Percentiles rank a stretch among this genome's conserved stretches.
phyloP scores from a whole-genome alignment of 768 basidiomycete species.

The Royoungia palumana region DNA sequence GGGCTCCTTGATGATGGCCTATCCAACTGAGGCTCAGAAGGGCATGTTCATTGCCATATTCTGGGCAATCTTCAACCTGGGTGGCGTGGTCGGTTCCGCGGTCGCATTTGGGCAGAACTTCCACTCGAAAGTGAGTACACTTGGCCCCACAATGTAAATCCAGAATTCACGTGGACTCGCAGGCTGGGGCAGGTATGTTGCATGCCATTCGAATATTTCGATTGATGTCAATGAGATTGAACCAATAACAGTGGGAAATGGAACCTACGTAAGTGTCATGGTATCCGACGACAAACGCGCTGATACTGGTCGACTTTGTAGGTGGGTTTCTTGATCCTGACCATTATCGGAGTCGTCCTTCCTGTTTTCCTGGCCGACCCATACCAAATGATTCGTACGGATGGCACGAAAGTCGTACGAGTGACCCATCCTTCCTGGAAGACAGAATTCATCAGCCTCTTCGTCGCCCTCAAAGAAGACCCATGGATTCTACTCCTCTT shows the following conservation, averaged over 20 bases:
- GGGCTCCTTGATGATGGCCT: constrained; percentile 53
- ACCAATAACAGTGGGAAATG: constrained; percentile 66
- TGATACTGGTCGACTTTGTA: constrained; percentile 27
- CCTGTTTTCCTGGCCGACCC: constrained; percentile 71
- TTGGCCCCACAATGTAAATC: background rate
- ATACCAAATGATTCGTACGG: constrained; percentile 67
- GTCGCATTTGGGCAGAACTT: constrained; percentile 74
- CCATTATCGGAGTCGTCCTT: constrained; percentile 60
- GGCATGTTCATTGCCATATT: constrained; percentile 50
- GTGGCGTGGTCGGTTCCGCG: constrained; percentile 73
- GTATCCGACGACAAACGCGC: background rate
- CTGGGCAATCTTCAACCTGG: constrained; percentile 76
- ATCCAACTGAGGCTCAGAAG: constrained; percentile 56
- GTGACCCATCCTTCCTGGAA: constrained; percentile 73
- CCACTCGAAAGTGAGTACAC: constrained; percentile 47
- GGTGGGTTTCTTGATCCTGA: constrained; percentile 75
- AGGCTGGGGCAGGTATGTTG: constrained; percentile 30
- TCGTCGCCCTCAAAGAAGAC: constrained; percentile 63
- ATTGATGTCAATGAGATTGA: background rate
- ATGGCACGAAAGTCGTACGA: constrained; percentile 62
- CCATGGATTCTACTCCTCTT: constrained; percentile 73
- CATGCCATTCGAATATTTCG: background rate
- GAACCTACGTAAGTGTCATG: constrained; percentile 71
- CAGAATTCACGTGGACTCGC: background rate
- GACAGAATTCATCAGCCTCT: constrained; percentile 66